Evolutionary conservation across 495 filamentous ascomycete genomes (phyloP), one percentile per base, ranked within the genome.

Genomic region (Lasiosphaeria miniovina): DNA sequence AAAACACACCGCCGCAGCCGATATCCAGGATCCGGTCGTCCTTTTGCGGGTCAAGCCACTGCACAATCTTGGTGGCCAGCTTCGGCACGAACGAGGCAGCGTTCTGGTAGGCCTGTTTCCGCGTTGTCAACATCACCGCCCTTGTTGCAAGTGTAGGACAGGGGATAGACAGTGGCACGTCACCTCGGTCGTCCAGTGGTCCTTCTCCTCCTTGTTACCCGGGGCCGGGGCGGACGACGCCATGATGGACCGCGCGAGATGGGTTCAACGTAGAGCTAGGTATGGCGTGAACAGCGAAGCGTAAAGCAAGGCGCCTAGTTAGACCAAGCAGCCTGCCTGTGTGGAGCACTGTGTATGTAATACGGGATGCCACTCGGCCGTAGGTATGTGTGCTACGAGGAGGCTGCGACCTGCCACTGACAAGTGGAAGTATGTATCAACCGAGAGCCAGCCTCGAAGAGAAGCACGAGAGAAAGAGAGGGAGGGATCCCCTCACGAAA

Each of bases 31-130:
- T 81, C 40, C 69, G 71, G 66, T 91, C 88, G 65, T 78, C 74
- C 15, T 74, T 76, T 61, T 83, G 77, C 6, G 83, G 82, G 56
- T 85, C 79, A 4, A 93, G 82, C 77, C 84, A 87, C 56, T 77
- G 66, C 34, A 89, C 54, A n/a, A 91, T 78, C 59, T 82, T 87
- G 5, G 76, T 77, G 9, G 89, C 83, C 7, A 91, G 79, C 62
- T 85, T 78, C 11, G 89, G 85, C 15, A 91, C 87, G 67, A 91
- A 93, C n/a, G 84, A 78, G 3, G 88, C 89, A 32, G 86, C 80
- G 56, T 80, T 71, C 49, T 80, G 78, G 69, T 90, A 91, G 50
- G 78, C 78, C 84, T 88, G 11, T 12, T 57, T 11, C 46, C 33
- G 48, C 24, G 24, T 24, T 24, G 24, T 24, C 24, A 24, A 24